Base-by-base conservation (phyloP, 306 rosid genomes). In the Coriaria nepalensis region DNA sequence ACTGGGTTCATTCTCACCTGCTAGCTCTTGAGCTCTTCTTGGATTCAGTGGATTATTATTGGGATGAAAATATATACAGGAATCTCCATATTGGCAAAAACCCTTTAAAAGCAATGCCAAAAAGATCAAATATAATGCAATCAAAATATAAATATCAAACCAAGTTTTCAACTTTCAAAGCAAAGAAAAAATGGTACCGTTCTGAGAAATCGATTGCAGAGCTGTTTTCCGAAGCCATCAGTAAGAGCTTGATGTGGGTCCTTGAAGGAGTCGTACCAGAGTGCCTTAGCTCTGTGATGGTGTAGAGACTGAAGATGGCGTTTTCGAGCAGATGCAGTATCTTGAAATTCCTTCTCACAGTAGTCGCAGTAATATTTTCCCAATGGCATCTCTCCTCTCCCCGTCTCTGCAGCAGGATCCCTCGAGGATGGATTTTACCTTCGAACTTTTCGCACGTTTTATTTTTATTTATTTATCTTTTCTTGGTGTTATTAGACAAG, bases 251-350 rank as follows among this genome's bases (percentile, higher is more conserved):
- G 73, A 41, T 35, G 60, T 8, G 60, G 65, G 52, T 66, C 74
- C 59, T 69, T 75, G 92, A 79, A 50, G 64, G 95, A 90, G 70
- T 81, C 85, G 62, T 69, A 81, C 97, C 97, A 81, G 6, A 72
- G 79, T 53, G 92, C 87, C 64, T 85, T 84, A 62, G 94, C 75
- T 51, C 83, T 73, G 15, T 65, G 77, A 45, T 90, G 95, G 4
- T 78, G 86, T 59, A 75, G 74, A 5, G 80, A 73, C 6, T 68
- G 74, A 52, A 63, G 69, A 63, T 84, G 95, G 33, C 98, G 85
- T 65, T 72, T 81, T 5, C 98, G 69, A 38, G 81, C 92, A 0
- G 45, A 66, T 0, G 82, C 68, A 4, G 81, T 77, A 63, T 90
- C 98, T 50, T 75, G 94, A 56, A 90, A 81, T 47, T 70, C 72